These are phyloP conservation scores for Boletus rubescentipes DNA, from an alignment of 768 basidiomycete species.

Conservation along the genomic window DNA sequence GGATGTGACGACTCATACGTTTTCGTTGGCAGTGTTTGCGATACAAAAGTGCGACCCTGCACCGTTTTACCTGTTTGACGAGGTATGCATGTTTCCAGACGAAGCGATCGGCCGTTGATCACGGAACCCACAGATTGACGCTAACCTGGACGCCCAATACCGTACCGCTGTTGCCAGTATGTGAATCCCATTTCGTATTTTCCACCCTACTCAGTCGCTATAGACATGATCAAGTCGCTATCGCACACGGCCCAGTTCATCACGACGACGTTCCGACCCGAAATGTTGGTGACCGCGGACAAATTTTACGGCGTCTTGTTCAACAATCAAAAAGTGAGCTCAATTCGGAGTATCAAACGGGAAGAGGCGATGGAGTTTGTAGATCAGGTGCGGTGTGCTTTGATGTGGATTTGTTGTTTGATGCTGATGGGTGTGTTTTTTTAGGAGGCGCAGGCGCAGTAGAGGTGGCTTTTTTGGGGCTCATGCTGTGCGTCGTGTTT, in stretches of 20 bases:
- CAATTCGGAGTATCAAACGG: slow-evolving; percentile 80
- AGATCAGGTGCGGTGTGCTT: slow-evolving; percentile 61
- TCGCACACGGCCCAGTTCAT: slow-evolving; percentile 91
- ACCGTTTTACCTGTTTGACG: slow-evolving; percentile 99
- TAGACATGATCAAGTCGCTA: slow-evolving; percentile 87
- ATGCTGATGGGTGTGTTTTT: slow-evolving; percentile 1
- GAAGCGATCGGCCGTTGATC: not conserved
- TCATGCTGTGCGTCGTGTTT: not conserved
- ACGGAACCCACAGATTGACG: slow-evolving; percentile 69
- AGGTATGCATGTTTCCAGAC: slow-evolving; percentile 43
- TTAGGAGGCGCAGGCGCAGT: slow-evolving; percentile 52
- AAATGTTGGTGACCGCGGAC: slow-evolving; percentile 94
- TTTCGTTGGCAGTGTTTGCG: slow-evolving; percentile 72
- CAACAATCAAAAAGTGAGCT: slow-evolving; percentile 93
- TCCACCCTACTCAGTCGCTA: slow-evolving; percentile 37
- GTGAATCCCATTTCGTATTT: slow-evolving; percentile 22
- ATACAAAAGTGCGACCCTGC: slow-evolving; percentile 99
- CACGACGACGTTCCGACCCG: slow-evolving; percentile 96
- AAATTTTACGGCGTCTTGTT: slow-evolving; percentile 98
- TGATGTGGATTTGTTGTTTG: not conserved
- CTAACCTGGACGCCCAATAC: slow-evolving; percentile 96
- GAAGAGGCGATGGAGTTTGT: slow-evolving; percentile 95
- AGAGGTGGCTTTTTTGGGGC: not conserved
- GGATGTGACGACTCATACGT: slow-evolving; percentile 1
- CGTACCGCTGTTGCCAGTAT: slow-evolving; percentile 93